Conservation (phyloP, 2,329 filamentous ascomycete genomes). For the Hypoxylon rubiginosum region DNA sequence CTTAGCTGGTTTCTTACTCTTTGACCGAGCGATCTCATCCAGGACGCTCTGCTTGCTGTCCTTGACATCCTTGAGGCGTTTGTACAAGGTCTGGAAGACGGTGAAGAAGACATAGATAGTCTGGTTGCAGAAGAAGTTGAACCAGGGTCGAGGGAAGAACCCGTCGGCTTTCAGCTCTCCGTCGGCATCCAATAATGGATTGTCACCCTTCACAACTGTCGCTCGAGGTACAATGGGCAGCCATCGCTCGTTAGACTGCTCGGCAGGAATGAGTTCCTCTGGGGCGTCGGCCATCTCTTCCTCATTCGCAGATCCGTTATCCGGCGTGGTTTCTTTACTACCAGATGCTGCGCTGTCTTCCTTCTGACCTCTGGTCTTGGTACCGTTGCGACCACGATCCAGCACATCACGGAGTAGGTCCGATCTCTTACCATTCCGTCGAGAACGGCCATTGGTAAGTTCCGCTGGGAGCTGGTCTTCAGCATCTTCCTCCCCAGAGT, state of each 20-base stretch:
- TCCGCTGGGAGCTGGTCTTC: conserved; percentile 80
- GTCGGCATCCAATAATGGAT: conserved; percentile 68
- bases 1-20: conserved; percentile 82
- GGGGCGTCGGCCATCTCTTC: conserved; percentile 77
- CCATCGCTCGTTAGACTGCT: conserved; percentile 75
- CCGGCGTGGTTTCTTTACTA: conserved; percentile 91
- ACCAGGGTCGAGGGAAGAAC: conserved; percentile 82
- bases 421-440: conserved; percentile 81
- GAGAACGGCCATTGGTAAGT: conserved; percentile 75
- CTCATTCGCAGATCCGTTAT: conserved; percentile 81
- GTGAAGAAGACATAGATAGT: conserved; percentile 96
- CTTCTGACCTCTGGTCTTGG: conserved; percentile 78
- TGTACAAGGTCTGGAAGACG: conserved; percentile 91
- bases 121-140: conserved; percentile 92
- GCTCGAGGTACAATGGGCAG: conserved; percentile 72
- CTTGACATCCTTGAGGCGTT: conserved; percentile 86
- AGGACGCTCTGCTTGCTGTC: conserved; percentile 79
- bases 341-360: conserved; percentile 82
- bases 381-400: conserved; percentile 80
- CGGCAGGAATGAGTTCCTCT: conserved; percentile 70
- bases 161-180: conserved; percentile 81
- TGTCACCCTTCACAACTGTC: conserved; percentile 67
- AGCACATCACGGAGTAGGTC: conserved; percentile 88
- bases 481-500: conserved; percentile 81
- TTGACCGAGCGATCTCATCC: conserved; percentile 79